These are phyloP conservation scores for Penicillium riverlandense DNA, from an alignment of 495 filamentous ascomycete genomes.

Conservation along the genomic window DNA sequence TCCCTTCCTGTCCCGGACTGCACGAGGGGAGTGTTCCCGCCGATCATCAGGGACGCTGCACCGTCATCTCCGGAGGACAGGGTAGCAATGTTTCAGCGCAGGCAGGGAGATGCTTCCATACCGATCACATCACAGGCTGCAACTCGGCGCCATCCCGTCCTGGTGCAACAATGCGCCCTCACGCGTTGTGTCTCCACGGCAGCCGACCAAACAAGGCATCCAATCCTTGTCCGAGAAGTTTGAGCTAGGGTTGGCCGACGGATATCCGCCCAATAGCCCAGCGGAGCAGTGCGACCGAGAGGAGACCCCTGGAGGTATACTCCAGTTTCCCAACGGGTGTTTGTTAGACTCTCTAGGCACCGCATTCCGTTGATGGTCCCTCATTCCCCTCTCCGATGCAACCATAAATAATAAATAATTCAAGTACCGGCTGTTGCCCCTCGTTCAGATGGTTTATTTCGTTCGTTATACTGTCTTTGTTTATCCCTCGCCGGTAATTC, in stretches of 20 bases:
- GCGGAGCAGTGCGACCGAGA: not conserved
- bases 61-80: not conserved
- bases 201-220: no score
- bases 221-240: no score
- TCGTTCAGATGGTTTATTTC: no score
- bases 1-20: no score
- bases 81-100: constrained; percentile 4
- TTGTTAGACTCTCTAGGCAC: constrained; percentile 1
- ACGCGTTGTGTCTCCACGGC: not conserved
- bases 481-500: not conserved
- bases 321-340: not conserved
- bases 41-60: constrained; percentile 5
- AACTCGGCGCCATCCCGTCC: not conserved
- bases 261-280: constrained; percentile 9
- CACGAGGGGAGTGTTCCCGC: constrained; percentile 1
- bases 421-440: not conserved
- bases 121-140: constrained; percentile 13
- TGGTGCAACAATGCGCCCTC: not conserved
- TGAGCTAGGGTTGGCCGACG: constrained; percentile 1
- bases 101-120: constrained; percentile 4
- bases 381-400: constrained; percentile 17
- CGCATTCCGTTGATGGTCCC: constrained; percentile 5
- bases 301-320: constrained; percentile 2
- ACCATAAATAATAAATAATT: constrained; percentile 19
- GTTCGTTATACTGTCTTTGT: no score